Evolutionary conservation across 805 yeast genomes (phyloP).

Genomic region (Lipomyces starkeyi): DNA sequence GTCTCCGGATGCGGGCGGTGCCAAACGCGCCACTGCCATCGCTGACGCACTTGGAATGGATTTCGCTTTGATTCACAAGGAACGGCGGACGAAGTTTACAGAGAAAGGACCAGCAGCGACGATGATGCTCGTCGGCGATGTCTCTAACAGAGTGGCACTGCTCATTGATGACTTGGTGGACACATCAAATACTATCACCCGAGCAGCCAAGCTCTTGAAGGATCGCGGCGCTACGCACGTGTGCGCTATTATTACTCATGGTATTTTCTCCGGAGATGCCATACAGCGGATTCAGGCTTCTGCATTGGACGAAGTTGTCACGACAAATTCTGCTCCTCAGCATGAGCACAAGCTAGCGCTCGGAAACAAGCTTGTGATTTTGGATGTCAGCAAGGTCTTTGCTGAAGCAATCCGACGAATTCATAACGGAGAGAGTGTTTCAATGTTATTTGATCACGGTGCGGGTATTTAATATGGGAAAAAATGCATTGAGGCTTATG

Average conservation of each 20-base stretch:
- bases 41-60: conserved; percentile 89
- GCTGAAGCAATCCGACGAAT: conserved; percentile 96
- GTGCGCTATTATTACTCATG: conserved; percentile 89
- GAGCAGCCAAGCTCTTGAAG: conserved; percentile 90
- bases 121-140: conserved; percentile 96
- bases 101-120: conserved; percentile 60
- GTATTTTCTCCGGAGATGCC: conserved; percentile 92
- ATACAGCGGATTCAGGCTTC: conserved; percentile 68
- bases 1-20: conserved; percentile 99
- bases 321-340: conserved; percentile 93
- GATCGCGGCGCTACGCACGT: conserved; percentile 91
- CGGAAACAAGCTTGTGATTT: conserved; percentile 72
- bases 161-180: conserved; percentile 92
- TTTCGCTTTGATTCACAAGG: conserved; percentile 95
- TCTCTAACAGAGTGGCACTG: conserved; percentile 82
- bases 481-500: not conserved
- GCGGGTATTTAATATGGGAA: conserved; percentile 21
- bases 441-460: conserved; percentile 80
- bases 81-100: conserved; percentile 58
- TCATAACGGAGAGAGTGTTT: conserved; percentile 95
- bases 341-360: conserved; percentile 56
- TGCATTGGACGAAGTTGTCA: conserved; percentile 80
- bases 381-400: conserved; percentile 86
- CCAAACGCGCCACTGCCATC: conserved; percentile 91
- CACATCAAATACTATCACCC: conserved; percentile 86